phyloP scores from a whole-genome alignment of 164 flowering plant genomes.

The Cinnamomum micranthum region DNA sequence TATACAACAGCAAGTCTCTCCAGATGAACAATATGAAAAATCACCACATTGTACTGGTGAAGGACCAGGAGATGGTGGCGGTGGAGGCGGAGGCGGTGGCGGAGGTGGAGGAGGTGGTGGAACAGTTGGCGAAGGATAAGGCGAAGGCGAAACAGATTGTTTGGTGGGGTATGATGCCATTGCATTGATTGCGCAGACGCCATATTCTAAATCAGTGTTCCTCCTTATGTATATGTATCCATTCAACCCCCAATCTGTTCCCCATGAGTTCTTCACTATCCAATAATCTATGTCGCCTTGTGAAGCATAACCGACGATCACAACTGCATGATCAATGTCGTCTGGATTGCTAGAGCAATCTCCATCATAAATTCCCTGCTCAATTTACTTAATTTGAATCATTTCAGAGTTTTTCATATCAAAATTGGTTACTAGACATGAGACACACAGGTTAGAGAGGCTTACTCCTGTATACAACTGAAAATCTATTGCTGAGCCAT shows the following conservation, averaged over 20 bases:
- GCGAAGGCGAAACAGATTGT: constrained; percentile 35
- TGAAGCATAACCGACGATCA: constrained; percentile 71
- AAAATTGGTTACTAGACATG: not conserved
- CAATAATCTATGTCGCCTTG: constrained; percentile 60
- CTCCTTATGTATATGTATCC: constrained; percentile 41
- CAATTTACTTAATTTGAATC: not conserved
- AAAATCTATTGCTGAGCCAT: constrained; percentile 60
- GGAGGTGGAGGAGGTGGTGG: too few relatives aligned
- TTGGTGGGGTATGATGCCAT: constrained; percentile 83
- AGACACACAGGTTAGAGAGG: not conserved
- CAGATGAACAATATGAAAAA: constrained; percentile 51
- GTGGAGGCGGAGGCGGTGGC: constrained; percentile 12
- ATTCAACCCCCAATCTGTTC: constrained; percentile 22
- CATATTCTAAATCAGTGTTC: constrained; percentile 40
- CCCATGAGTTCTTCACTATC: constrained; percentile 88
- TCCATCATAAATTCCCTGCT: constrained; percentile 75
- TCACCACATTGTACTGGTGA: constrained; percentile 65
- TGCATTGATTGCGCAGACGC: constrained; percentile 66
- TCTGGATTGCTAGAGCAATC: constrained; percentile 61
- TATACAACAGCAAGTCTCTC: constrained; percentile 69
- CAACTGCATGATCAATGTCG: constrained; percentile 68
- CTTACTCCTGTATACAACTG: constrained; percentile 66
- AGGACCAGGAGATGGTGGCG: constrained; percentile 46
- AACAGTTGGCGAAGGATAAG: constrained; percentile 18
- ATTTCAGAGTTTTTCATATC: too few relatives aligned